Evolutionary conservation across 441 rosid genomes (phyloP).

Genomic region (Breynia disticha): DNA sequence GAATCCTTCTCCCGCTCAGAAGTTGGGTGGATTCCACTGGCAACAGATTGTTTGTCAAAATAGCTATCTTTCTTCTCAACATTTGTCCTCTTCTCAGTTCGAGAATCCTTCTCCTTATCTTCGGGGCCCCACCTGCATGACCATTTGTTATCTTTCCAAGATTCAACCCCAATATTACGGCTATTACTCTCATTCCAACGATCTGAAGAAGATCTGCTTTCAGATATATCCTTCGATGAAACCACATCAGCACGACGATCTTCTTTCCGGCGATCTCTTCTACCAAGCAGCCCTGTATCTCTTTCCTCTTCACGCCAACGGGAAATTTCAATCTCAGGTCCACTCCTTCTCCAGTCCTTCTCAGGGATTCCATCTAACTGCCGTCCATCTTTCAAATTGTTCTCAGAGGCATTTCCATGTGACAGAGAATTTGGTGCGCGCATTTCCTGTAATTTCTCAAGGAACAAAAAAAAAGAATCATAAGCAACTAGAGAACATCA

Average conservation of each 20-base stretch:
- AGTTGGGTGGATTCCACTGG: slow-evolving; percentile 30
- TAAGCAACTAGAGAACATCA: background rate
- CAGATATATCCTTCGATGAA: slow-evolving; percentile 41
- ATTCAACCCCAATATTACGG: slow-evolving; percentile 40
- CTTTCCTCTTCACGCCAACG: slow-evolving; percentile 99
- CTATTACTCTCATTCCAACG: slow-evolving; percentile 49
- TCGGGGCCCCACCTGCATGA: slow-evolving; percentile 99
- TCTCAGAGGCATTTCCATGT: slow-evolving; percentile 48
- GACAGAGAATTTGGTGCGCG: slow-evolving; percentile 46
- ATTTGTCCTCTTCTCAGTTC: slow-evolving; percentile 55
- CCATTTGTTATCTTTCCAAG: slow-evolving; percentile 87
- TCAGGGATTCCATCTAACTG: slow-evolving; percentile 78
- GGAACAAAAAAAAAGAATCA: background rate
- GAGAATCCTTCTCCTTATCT: slow-evolving; percentile 80
- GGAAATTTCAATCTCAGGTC: slow-evolving; percentile 44
- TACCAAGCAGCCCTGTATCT: slow-evolving; percentile 76
- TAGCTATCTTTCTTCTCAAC: slow-evolving; percentile 52
- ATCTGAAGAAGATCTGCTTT: slow-evolving; percentile 59
- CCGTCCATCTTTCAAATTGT: slow-evolving; percentile 67
- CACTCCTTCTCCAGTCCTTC: slow-evolving; percentile 70
- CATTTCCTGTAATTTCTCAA: slow-evolving; percentile 38
- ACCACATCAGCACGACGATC: slow-evolving; percentile 62
- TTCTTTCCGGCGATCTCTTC: slow-evolving; percentile 71
- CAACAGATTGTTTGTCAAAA: slow-evolving; percentile 38
- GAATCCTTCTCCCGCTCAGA: slow-evolving; percentile 73